Conservation (phyloP, 352 stramenopile species). For the Phytophthora fragariae region DNA sequence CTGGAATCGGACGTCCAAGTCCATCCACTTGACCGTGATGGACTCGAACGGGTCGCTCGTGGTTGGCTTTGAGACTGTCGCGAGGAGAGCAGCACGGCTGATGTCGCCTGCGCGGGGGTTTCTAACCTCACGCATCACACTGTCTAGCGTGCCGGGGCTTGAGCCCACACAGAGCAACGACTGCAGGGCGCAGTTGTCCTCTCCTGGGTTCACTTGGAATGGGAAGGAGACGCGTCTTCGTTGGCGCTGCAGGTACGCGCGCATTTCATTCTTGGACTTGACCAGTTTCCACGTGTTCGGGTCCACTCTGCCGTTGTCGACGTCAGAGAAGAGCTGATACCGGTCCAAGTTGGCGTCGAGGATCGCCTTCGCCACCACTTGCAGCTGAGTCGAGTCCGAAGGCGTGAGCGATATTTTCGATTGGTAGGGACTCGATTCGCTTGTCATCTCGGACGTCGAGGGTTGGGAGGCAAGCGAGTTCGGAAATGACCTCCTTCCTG, state of each 20-base stretch:
- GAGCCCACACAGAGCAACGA: slow-evolving; percentile 23
- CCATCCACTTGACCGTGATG: slow-evolving; percentile 32
- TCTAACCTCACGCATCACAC: slow-evolving; percentile 33
- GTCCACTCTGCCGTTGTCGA: slow-evolving; percentile 8
- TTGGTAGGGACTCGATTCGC: slow-evolving; percentile 25
- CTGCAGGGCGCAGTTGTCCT: slow-evolving; percentile 8
- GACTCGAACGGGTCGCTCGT: slow-evolving; percentile 39
- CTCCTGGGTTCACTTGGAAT: neutral
- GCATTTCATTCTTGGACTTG: slow-evolving; percentile 15
- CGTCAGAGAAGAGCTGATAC: slow-evolving; percentile 31
- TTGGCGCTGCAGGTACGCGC: slow-evolving; percentile 17
- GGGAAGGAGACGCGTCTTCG: neutral
- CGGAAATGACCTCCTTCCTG: neutral
- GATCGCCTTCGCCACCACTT: slow-evolving; percentile 24
- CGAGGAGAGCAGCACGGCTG: slow-evolving; percentile 40
- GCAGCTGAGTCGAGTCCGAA: slow-evolving; percentile 16
- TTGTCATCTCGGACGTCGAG: neutral
- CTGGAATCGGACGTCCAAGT: slow-evolving; percentile 29
- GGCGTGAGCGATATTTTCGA: slow-evolving; percentile 19
- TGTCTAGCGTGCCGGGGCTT: slow-evolving; percentile 24
- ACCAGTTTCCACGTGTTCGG: slow-evolving; percentile 19
- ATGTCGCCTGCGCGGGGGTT: slow-evolving; percentile 36
- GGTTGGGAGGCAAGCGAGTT: neutral
- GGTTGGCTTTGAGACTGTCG: slow-evolving; percentile 37
- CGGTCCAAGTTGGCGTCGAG: slow-evolving; percentile 32